Conservation (phyloP, 805 yeast genomes). For the Torulaspora gathmanii region DNA sequence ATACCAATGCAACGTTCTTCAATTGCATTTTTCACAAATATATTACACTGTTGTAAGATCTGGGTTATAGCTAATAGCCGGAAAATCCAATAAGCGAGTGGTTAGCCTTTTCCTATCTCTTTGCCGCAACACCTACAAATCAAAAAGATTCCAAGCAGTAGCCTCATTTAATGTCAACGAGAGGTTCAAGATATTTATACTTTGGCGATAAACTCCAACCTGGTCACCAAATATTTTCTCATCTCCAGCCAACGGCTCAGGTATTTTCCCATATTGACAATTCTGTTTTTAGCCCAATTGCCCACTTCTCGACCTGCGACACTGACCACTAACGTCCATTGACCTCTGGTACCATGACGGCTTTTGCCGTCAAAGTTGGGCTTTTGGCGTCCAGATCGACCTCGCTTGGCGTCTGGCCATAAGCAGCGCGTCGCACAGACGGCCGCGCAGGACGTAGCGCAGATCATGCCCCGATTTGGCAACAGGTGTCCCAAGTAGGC, state of each 20-base stretch:
- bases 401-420: neutral
- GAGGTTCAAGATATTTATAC: neutral
- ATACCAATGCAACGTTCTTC: constrained; percentile 20
- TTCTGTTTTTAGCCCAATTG: constrained; percentile 3
- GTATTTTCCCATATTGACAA: neutral
- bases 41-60: neutral
- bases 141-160: neutral
- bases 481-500: too few species aligned
- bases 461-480: neutral
- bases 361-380: too few species aligned
- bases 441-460: neutral
- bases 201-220: neutral
- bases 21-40: constrained; percentile 17
- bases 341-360: too few species aligned
- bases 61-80: neutral
- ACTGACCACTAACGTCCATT: neutral
- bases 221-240: neutral
- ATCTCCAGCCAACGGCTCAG: neutral
- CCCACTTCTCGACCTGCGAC: neutral
- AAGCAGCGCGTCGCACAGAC: neutral
- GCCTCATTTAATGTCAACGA: neutral
- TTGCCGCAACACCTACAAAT: neutral
- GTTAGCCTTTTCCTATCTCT: neutral
- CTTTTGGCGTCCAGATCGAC: too few species aligned
- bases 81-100: constrained; percentile 8